Percentiles rank a stretch among this genome's conserved stretches.
These are phyloP conservation scores for Coelastrella sp. DNA, from an alignment of 139 green algal genomes.

Conservation along the genomic window DNA sequence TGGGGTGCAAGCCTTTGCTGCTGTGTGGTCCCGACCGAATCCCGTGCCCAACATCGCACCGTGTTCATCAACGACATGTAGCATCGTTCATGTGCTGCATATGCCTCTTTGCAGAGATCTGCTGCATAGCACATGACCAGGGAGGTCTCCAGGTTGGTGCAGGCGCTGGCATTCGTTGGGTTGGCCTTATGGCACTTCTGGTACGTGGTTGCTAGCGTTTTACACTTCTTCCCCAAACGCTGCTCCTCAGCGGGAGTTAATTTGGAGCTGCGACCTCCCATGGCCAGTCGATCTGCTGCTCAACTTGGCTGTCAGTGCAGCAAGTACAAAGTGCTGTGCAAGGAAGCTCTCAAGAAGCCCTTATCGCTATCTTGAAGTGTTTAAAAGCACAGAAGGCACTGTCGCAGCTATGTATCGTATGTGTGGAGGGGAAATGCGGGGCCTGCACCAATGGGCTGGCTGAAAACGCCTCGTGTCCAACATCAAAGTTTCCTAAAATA, in stretches of 20 bases:
- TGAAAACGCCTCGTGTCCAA: too few relatives aligned
- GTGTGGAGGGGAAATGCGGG: too few relatives aligned
- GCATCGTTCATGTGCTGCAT: conserved; percentile 36
- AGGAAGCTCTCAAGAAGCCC: too few relatives aligned
- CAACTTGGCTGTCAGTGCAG: too few relatives aligned
- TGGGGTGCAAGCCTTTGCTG: not conserved
- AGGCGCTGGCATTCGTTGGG: conserved; percentile 9
- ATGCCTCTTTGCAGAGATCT: conserved; percentile 28
- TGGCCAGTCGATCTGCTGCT: not conserved
- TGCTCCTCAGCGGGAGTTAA: conserved; percentile 15
- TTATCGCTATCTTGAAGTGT: too few relatives aligned
- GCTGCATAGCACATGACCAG: conserved; percentile 42
- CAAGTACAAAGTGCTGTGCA: too few relatives aligned
- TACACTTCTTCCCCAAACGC: conserved; percentile 27
- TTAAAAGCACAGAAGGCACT: too few relatives aligned
- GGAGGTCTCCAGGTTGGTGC: conserved; percentile 32
- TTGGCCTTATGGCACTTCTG: conserved; percentile 33
- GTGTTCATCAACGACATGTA: conserved; percentile 50
- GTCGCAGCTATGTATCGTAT: too few relatives aligned
- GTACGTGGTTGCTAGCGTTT: not conserved
- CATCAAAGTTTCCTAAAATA: too few relatives aligned
- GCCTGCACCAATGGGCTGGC: too few relatives aligned
- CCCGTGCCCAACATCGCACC: not conserved
- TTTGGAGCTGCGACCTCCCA: not conserved
- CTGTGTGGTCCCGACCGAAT: not conserved